Evolutionary conservation across 257 asterid species (phyloP), one percentile per base, ranked within the genome.

Genomic region (Solanum okadae): DNA sequence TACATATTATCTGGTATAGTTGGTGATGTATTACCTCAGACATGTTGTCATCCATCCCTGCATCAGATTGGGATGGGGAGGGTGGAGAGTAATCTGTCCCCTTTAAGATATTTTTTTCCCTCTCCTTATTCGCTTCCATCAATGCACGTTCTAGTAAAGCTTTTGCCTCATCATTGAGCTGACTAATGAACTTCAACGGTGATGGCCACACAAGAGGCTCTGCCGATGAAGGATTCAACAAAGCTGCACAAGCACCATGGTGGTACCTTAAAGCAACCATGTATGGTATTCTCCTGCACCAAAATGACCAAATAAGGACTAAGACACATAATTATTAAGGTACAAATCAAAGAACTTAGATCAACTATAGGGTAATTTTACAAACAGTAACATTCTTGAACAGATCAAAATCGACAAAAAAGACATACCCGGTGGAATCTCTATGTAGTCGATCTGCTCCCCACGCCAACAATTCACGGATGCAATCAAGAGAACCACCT

Each of bases 131-230:
- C 12, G 96, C 98, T 89, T 94, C 98, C 98, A 94, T 96, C 65
- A 97, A 90, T 15, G 99, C 99, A 4, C 78, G 89, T 87, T 97
- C 99, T 63, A 97, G 88, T 44, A 97, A 91, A 37, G 94, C 92
- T 90, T 96, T 97, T 2, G 98, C 98, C 67, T 97, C 99, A 35
- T 92, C 93, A 88, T 95, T 95, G 59, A 97, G 99, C 91, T 96
- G 99, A n/a, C 97, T 92, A 31, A 97, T 97, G 92, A 97, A 93
- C 91, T 97, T 97, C 88, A 97, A 88, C 86, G 99, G 99, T 10
- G 99, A 96, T 8, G 99, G 99, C 99, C 99, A 97, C 12, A 96
- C 98, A n/a, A 96, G 95, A 84, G 99, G 99, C 94, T 96, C 99
- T 3, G 98, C 96, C 6, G 99, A 95, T 12, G 98, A 91, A 78